Evolutionary conservation across 192 early-diverging fungal species (phyloP).

Genomic region (Obelidium mucronatum): DNA sequence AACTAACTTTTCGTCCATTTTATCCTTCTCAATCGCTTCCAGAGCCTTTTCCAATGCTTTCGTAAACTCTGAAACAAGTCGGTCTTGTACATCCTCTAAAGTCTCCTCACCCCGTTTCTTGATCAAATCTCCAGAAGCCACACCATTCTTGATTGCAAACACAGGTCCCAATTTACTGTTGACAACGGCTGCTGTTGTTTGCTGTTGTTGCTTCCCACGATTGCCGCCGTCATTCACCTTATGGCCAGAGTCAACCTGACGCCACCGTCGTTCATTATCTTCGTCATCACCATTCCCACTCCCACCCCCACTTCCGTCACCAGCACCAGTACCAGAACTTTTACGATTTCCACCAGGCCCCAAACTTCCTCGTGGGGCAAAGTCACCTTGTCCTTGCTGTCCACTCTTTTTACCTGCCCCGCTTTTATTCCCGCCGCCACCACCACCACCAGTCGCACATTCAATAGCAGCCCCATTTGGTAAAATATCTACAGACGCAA

Average conservation of each 20-base stretch:
- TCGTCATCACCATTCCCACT: neutral
- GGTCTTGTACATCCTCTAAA: conserved; percentile 11
- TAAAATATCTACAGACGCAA: no score
- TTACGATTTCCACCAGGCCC: neutral
- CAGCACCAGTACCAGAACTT: neutral
- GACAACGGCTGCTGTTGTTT: neutral
- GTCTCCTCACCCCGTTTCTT: neutral
- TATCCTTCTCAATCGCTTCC: conserved; percentile 15
- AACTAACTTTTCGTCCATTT: conserved; percentile 15
- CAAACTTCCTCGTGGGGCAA: neutral
- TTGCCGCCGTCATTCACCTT: neutral
- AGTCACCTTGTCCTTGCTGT: neutral
- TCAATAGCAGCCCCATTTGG: no score
- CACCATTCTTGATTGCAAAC: neutral
- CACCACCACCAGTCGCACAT: no score
- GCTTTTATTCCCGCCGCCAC: neutral
- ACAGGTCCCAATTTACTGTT: neutral
- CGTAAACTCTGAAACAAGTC: conserved; percentile 10
- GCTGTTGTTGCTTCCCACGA: neutral
- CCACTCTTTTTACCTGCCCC: neutral
- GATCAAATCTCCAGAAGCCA: neutral
- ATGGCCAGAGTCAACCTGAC: no score
- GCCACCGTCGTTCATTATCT: neutral
- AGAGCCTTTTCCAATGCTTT: neutral
- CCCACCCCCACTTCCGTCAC: neutral